Base-by-base conservation (phyloP, 2,329 filamentous ascomycete species). In the Talaromyces marneffei region DNA sequence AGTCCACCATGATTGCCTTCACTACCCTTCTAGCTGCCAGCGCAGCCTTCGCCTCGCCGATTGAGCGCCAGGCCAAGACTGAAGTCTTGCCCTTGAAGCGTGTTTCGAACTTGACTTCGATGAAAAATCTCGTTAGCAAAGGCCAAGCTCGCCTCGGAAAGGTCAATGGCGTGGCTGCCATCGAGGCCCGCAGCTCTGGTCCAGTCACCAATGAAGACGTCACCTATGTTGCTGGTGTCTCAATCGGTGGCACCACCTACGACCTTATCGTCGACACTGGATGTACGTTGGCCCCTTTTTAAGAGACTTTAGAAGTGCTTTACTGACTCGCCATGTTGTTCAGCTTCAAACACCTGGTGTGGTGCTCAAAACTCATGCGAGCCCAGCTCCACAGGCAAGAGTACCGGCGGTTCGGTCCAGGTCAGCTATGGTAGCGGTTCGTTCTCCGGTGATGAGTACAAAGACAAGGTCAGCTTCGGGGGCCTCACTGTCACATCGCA, bases 261-360 rank as follows among this genome's bases (percentile, higher is more conserved):
- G 18, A 48, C 7, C 56, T 58, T 37, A 58, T 58, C 2, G 56
- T 58, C 42, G 56, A 58, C 40, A 58, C 56, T 37, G 56, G 56
- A 37, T 58, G 56, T 58, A 58, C 4, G 56, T 58, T 37, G 29
- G n/a, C n/a, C 40, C n/a, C 18, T 18, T 54, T 25, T 18, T 37
- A n/a, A 25, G 12, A 50, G 25, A 57, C 8, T 27, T 46, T 46
- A 14, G 16, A 33, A 35, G 6, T n/a, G 2, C 2, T 46, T 31
- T 35, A 25, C 55, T 44, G 18, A 58, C 31, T 29, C 14, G 9
- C 33, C 12, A 16, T 23, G 29, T 6, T 37, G 18, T 54, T 27
- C 16, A 58, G 56, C 56, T 58, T 58, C 56, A 27, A 58, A 58
- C 42, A 58, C 56, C 56, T 58, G 56, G 56, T 58, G 56, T 29